Evolutionary conservation across 805 yeast species (phyloP).

Genomic region (Lipomyces mesembrius): DNA sequence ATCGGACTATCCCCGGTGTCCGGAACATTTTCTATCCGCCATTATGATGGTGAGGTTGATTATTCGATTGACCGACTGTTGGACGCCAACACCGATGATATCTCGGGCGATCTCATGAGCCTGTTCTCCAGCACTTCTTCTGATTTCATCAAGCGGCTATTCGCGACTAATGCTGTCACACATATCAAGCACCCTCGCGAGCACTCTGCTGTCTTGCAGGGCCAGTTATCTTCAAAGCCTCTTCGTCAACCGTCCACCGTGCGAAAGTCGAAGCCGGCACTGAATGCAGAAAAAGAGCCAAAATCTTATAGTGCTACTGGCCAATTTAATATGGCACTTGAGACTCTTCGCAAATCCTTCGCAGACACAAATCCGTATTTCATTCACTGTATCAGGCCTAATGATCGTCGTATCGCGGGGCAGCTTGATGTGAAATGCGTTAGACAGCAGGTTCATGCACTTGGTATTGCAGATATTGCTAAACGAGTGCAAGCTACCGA

Average conservation of each 20-base stretch:
- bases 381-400: constrained; percentile 50
- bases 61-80: constrained; percentile 58
- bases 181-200: constrained; percentile 44
- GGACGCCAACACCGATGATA: constrained; percentile 58
- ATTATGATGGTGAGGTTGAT: constrained; percentile 64
- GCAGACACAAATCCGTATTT: constrained; percentile 50
- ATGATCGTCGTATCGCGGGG: constrained; percentile 47
- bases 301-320: constrained; percentile 42
- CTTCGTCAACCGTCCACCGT: constrained; percentile 48
- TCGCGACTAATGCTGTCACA: constrained; percentile 47
- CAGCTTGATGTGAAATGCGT: constrained; percentile 52
- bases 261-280: constrained; percentile 33
- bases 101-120: constrained; percentile 50
- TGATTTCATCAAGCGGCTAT: constrained; percentile 46
- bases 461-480: constrained; percentile 51
- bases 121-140: constrained; percentile 49
- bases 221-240: constrained; percentile 50
- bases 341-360: constrained; percentile 47
- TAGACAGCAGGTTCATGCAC: constrained; percentile 50
- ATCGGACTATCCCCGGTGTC: constrained; percentile 34
- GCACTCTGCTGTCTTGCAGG: constrained; percentile 45
- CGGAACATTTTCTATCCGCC: constrained; percentile 53
- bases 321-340: constrained; percentile 46
- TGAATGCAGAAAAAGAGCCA: constrained; percentile 29
- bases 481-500: constrained; percentile 48